phyloP scores from a whole-genome alignment of 2,329 filamentous ascomycete species.

The Ploettnerulaceae sp. region DNA sequence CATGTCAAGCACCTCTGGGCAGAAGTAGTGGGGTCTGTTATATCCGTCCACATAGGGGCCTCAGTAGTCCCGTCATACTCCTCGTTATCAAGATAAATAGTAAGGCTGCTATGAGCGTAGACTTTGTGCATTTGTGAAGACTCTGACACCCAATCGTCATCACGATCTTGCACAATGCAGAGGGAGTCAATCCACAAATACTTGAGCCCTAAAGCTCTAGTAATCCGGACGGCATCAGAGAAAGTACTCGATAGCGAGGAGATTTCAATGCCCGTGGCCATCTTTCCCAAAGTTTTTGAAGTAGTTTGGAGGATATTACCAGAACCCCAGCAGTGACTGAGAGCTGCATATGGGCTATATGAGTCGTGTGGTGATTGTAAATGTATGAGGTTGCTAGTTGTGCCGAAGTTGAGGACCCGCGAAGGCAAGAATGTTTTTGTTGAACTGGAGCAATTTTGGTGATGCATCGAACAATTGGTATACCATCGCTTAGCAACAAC shows the following conservation, averaged over 20 bases:
- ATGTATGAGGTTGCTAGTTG: not conserved
- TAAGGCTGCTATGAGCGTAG: slow-evolving; percentile 6
- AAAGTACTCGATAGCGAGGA: slow-evolving; percentile 7
- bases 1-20: slow-evolving; percentile 1
- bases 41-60: too few species aligned
- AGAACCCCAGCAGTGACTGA: slow-evolving; percentile 7
- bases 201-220: slow-evolving; percentile 4
- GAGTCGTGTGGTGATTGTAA: slow-evolving; percentile 1
- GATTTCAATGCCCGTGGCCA: slow-evolving; percentile 1
- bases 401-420: slow-evolving; percentile 7
- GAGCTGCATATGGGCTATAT: slow-evolving; percentile 7
- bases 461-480: not conserved
- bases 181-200: slow-evolving; percentile 14
- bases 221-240: slow-evolving; percentile 7
- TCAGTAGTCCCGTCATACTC: not conserved
- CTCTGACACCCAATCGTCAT: slow-evolving; percentile 7
- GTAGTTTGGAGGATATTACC: slow-evolving; percentile 3
- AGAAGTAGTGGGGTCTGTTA: too few species aligned
- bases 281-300: not conserved
- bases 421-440: slow-evolving; percentile 4
- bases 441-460: not conserved
- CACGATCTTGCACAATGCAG: slow-evolving; percentile 11
- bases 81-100: slow-evolving; percentile 5
- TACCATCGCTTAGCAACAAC: slow-evolving; percentile 2
- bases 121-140: slow-evolving; percentile 7